Evolutionary conservation across 352 stramenopile genomes (phyloP), one percentile per base, ranked within the genome.

Genomic region (Phytophthora rubi): DNA sequence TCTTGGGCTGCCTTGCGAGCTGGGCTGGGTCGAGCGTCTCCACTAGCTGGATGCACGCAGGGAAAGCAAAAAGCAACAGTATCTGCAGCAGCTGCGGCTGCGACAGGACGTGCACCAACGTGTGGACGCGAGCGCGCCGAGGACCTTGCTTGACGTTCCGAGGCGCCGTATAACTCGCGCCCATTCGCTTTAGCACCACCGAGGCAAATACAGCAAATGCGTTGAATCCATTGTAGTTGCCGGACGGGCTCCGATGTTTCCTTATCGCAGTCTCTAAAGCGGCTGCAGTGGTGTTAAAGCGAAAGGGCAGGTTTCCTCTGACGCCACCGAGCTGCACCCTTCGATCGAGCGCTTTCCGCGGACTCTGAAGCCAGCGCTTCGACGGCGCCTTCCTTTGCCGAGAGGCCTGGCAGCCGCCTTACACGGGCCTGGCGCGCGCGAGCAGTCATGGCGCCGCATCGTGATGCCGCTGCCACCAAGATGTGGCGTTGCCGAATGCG

Each of bases 1-100:
- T 75, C 30, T 57, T 21, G 42, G 28, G 21, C 48, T 3, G 39
- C 48, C 71, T 53, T 57, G 60, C 51, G 55, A 7, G 53, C 47
- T 63, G 58, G 52, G 33, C 54, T 9, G 30, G 56, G 53, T 65
- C 53, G 55, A 70, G 28, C 54, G 64, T 73, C 64, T 73, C 64
- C 69, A 54, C 58, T 76, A 39, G 33, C 62, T 44, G 21, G 28
- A 13, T 44, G 37, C 47, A 28, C 53, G 12, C 35, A 61, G 39
- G 30, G 61, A 30, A 75, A 62, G 51, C 23, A 60, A 59, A 26
- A 26, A 26, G 23, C 33, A 9, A 39, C 33, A 39, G 33, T 39
- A 2, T 15, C 33, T 51, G 39, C 63, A 56, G 62, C 73, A 77
- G 62, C 70, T 75, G 73, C 54, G 52, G 60, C 53, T 71, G 68